Evolutionary conservation across 2,329 filamentous ascomycete species (phyloP).

Genomic region (Aspergillus sp.): DNA sequence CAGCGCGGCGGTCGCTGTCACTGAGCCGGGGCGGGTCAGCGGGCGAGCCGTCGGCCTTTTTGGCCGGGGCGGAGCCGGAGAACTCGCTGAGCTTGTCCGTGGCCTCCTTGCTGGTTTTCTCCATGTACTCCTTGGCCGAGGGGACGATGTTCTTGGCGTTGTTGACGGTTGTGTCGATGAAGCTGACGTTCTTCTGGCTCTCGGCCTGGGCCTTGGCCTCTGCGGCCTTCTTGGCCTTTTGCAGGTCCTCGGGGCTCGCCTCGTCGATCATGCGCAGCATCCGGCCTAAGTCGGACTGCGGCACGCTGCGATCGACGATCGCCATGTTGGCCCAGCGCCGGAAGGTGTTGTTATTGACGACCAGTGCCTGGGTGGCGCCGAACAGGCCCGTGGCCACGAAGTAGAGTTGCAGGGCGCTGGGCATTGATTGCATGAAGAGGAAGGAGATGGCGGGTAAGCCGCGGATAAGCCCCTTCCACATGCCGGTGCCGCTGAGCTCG

Average conservation of each 20-base stretch:
- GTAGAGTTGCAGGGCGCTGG: slow-evolving; percentile 53
- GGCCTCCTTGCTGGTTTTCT: slow-evolving; percentile 15
- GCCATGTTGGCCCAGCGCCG: slow-evolving; percentile 20
- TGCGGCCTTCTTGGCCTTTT: neutral
- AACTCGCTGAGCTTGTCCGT: slow-evolving; percentile 12
- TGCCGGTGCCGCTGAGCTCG: slow-evolving; percentile 19
- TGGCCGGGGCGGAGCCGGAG: slow-evolving; percentile 13
- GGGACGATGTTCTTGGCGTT: slow-evolving; percentile 3
- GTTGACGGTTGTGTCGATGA: slow-evolving; percentile 29
- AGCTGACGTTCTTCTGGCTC: slow-evolving; percentile 10
- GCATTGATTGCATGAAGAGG: slow-evolving; percentile 45
- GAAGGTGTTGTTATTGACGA: slow-evolving; percentile 32
- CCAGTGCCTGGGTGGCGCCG: slow-evolving; percentile 34
- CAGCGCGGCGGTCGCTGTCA: slow-evolving; percentile 23
- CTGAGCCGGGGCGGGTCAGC: slow-evolving; percentile 15
- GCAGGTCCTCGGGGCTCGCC: neutral
- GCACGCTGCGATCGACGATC: slow-evolving; percentile 8
- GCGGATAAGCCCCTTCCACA: slow-evolving; percentile 27
- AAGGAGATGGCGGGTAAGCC: slow-evolving; percentile 46
- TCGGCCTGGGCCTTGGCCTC: slow-evolving; percentile 4
- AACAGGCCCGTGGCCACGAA: slow-evolving; percentile 42
- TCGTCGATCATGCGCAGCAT: neutral
- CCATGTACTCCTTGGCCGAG: slow-evolving; percentile 14
- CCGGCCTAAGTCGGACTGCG: no score
- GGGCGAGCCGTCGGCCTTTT: slow-evolving; percentile 12